phyloP scores from a whole-genome alignment of 768 basidiomycete species.

The Filobasidium wieringae region DNA sequence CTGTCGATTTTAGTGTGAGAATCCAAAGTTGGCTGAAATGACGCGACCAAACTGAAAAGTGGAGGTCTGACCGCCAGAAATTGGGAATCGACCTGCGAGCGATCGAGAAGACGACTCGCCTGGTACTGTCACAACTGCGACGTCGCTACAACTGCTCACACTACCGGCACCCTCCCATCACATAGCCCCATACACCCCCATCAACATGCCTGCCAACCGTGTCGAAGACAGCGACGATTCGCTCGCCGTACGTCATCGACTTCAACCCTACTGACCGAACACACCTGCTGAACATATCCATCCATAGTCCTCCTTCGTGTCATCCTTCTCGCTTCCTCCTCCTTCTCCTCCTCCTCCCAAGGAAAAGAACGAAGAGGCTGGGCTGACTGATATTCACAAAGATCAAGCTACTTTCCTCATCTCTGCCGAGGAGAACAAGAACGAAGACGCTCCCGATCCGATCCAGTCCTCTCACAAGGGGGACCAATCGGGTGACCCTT shows the following conservation, averaged over 20 bases:
- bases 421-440: constrained; percentile 12
- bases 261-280: background rate
- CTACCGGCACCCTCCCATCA: too few species aligned
- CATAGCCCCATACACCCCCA: too few species aligned
- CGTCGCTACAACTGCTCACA: too few species aligned
- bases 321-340: constrained; percentile 22
- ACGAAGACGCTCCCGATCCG: constrained; percentile 8
- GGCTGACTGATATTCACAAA: background rate
- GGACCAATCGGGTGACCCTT: constrained; percentile 13
- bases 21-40: too few species aligned
- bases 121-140: too few species aligned
- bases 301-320: constrained; percentile 17
- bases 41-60: too few species aligned
- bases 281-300: background rate
- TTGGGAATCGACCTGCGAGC: too few species aligned
- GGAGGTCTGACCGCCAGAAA: too few species aligned
- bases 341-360: constrained; percentile 10
- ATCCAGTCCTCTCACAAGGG: background rate
- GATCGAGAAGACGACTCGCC: too few species aligned
- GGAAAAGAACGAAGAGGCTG: constrained; percentile 42
- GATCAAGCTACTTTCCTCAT: constrained; percentile 9
- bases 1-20: too few species aligned
- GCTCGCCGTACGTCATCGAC: background rate
- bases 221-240: constrained; percentile 5
- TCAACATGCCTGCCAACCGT: background rate